Base-by-base conservation (phyloP, 192 early-diverging fungal species). In the Oehlia diaphana region DNA sequence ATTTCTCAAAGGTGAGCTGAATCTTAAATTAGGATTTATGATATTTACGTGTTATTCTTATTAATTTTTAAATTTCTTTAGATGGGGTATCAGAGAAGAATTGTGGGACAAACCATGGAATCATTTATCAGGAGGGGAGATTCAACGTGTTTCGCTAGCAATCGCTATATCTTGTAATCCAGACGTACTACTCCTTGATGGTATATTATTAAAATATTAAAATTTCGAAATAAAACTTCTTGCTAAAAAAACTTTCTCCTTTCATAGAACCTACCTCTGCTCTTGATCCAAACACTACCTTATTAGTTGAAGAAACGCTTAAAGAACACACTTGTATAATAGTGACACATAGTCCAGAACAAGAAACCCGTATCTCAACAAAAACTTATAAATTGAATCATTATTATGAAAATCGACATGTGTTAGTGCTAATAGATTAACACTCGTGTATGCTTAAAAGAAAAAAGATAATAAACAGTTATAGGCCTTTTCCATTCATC, bases 121-220 rank as follows among this genome's bases (percentile, higher is more conserved):
- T 31, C 91, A 88, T 23, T 82, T 97, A 16, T 95, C 94, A 19
- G 96, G 96, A 39, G 96, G 95, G 64, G 95, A 97, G 83, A 90
- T 90, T 77, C 96, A 97, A 78, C 90, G 96, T 19, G 89, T 93
- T 73, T 86, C 92, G 0, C 81, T 97, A 31, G 96, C 96, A 1
- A 92, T 97, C 72, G 95, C 92, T 21, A 81, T 94, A 23, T 88
- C 95, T 14, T 88, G 91, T 71, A 88, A 91, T 10, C 94, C 96
- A 5, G 86, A 92, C 23, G 85, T 96, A 37, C 79, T 97, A 75
- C 82, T 97, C 31, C 87, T 97, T 8, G 95, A 97, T 83, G 93
- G 92, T 90, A 88, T 71, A 62, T 64, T 31, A 64, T 13, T 28
- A 6, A 8, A 16, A 33, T 9, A 12, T 37, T 3, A 35, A 49